Conservation (phyloP, 225 moss, liverwort and hornwort species). For the Climacium dendroides region DNA sequence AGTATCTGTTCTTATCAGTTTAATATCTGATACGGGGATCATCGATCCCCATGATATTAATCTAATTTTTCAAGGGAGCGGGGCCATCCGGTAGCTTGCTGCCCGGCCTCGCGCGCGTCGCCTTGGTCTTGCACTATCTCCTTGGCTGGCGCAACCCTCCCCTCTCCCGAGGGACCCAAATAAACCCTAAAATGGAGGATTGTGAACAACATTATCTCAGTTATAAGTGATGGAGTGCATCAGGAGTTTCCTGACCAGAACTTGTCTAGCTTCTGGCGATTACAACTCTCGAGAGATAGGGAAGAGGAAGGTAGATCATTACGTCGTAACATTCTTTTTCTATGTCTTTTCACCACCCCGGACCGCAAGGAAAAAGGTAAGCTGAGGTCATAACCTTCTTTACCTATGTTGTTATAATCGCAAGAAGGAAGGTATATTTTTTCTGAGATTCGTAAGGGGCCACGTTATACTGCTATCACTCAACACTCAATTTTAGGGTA, state of each 20-base stretch:
- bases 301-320: no score
- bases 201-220: no score
- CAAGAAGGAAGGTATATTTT: neutral
- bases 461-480: neutral
- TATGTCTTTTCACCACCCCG: no score
- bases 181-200: neutral
- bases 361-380: no score
- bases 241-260: no score
- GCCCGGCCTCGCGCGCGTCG: no score
- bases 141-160: neutral
- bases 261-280: no score
- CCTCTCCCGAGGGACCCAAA: neutral
- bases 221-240: no score
- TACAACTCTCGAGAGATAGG: no score
- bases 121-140: neutral
- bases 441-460: neutral
- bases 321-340: no score
- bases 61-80: neutral
- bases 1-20: constrained; percentile 71
- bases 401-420: no score
- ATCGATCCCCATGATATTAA: neutral
- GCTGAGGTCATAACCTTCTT: no score
- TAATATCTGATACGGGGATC: constrained; percentile 1
- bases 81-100: neutral
- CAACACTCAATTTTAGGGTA: neutral